Evolutionary conservation across 2,329 filamentous ascomycete genomes (phyloP).

Genomic region (Pseudogymnoascus sp.): DNA sequence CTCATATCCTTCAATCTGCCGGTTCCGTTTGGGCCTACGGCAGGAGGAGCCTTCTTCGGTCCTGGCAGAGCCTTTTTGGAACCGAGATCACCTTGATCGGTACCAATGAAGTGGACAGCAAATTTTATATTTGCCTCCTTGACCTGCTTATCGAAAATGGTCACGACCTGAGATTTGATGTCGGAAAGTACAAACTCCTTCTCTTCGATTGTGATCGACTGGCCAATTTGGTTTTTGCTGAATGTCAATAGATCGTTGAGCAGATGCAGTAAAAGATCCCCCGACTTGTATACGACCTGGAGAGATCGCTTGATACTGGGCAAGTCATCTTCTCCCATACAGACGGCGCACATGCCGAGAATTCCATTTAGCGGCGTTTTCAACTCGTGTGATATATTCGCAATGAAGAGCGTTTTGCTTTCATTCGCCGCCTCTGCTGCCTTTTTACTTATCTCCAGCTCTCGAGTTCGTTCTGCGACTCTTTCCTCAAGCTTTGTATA

Average conservation of each 20-base stretch:
- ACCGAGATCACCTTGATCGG: constrained; percentile 25
- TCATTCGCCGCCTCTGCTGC: constrained; percentile 92
- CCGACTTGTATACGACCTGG: constrained; percentile 82
- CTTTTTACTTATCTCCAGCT: constrained; percentile 83
- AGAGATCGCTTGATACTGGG: constrained; percentile 71
- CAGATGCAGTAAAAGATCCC: constrained; percentile 74
- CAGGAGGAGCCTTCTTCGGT: constrained; percentile 36
- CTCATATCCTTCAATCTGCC: constrained; percentile 72
- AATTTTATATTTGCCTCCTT: constrained; percentile 70
- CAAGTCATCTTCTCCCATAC: constrained; percentile 83
- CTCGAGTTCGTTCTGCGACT: constrained; percentile 71
- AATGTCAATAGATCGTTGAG: constrained; percentile 86
- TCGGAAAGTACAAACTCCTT: constrained; percentile 80
- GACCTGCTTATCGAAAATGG: constrained; percentile 86
- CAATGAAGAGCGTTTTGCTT: constrained; percentile 95
- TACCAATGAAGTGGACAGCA: constrained; percentile 59
- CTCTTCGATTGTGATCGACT: constrained; percentile 72
- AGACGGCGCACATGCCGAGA: constrained; percentile 85
- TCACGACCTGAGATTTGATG: constrained; percentile 69
- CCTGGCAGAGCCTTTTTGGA: constrained; percentile 14
- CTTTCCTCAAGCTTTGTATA: constrained; percentile 78
- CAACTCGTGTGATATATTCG: constrained; percentile 80
- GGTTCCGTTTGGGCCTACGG: constrained; percentile 54
- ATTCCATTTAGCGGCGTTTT: constrained; percentile 96
- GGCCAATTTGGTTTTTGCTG: constrained; percentile 89